Conservation (phyloP, 106 monocot genomes). For the Amphibolis antarctica region DNA sequence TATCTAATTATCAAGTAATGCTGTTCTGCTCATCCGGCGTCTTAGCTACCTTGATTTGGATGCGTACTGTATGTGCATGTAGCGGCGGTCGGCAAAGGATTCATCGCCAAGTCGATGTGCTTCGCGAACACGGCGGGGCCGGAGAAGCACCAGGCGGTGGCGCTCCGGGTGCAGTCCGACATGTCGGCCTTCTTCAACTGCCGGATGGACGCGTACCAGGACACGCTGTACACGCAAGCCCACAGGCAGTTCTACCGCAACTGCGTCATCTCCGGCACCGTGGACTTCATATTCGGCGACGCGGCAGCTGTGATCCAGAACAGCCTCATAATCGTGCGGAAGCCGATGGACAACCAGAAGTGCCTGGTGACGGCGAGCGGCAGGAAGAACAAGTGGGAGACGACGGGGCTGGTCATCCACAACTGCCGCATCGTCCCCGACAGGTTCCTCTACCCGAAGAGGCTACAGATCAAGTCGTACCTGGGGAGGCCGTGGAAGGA, state of each 20-base stretch:
- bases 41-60: neutral
- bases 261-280: constrained; percentile 29
- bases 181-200: constrained; percentile 33
- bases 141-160: constrained; percentile 72
- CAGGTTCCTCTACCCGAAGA: constrained; percentile 2
- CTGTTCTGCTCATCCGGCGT: neutral
- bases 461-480: constrained; percentile 13
- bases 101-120: constrained; percentile 24
- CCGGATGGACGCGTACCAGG: constrained; percentile 26
- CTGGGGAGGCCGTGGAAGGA: constrained; percentile 25
- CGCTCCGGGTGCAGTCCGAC: constrained; percentile 44
- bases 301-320: constrained; percentile 24
- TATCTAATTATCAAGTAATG: no score
- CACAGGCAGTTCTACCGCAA: constrained; percentile 30
- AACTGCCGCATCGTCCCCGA: constrained; percentile 28
- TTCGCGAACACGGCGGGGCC: constrained; percentile 66
- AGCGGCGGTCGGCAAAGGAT: constrained; percentile 21
- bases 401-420: constrained; percentile 25
- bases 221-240: constrained; percentile 27
- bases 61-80: neutral
- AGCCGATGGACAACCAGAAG: constrained; percentile 34
- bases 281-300: constrained; percentile 31
- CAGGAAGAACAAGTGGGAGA: constrained; percentile 10
- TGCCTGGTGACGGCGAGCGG: constrained; percentile 32
- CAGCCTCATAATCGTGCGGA: constrained; percentile 30